Base-by-base conservation (phyloP, 2,329 filamentous ascomycete species). In the Aureobasidium sp. region DNA sequence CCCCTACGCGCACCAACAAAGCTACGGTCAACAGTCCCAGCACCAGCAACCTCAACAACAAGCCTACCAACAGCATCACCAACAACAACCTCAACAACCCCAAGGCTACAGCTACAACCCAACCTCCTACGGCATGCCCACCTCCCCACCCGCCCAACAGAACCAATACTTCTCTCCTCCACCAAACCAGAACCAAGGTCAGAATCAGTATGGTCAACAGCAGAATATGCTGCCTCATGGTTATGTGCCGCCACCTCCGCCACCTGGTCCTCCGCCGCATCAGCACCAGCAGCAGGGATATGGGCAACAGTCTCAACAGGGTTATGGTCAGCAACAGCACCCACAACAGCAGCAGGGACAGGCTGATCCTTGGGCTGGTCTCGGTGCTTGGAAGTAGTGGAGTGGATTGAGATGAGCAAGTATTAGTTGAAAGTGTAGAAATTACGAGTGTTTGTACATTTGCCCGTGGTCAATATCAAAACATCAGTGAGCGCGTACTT, bases 331-430 rank as follows among this genome's bases (percentile, higher is more conserved):
- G 66, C 70, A 73, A 52, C 67, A 59, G 59, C 76, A 75, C 62
- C 74, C 76, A 65, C 71, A 74, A 66, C 70, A 72, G 66, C 71
- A 74, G 66, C 70, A 72, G 11, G 41, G 70, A 21, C 64, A 65
- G 61, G 45, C 67, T 64, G 86, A 90, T 77, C 87, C 86, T 9
- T 90, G 86, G 86, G 86, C 86, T 16, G 87, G 86, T 4, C 72
- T 90, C 67, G 87, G 82, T 75, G 83, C 81, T 49, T 89, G 86
- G 86, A 88, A 21, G 21, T 21, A 21, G 21, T 21, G 21, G 21
- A 21, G 21, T 21, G 66, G 21, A 21, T 21, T 21, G 21, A 21
- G 21, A 21, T 21, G 21, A 21, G 21, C 21, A 21, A 21, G 21
- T 21, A 1, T 21, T 21, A 21, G 21, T 21, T 21, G 21, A 21